Base-by-base conservation (phyloP, 305 asterid species). In the Fraxinus greggii region DNA sequence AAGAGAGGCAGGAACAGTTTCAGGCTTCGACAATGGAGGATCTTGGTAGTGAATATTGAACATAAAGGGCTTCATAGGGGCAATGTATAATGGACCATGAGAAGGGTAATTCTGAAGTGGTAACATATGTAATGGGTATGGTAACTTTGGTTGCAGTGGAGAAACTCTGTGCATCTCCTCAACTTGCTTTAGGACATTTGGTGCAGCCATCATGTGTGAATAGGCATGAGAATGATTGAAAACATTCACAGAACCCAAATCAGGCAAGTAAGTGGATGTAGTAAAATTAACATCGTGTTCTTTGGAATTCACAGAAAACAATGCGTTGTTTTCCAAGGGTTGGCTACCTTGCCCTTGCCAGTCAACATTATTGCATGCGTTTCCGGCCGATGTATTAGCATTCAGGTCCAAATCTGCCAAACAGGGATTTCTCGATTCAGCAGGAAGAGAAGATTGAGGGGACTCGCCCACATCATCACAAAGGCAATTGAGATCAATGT, bases 401-500 rank as follows among this genome's bases (percentile, higher is more conserved):
- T 88, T 85, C 85, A 85, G 79, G 80, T 88, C 87, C 84, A 88
- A 80, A 85, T 87, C 87, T 13, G 83, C 73, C 79, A 75, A 75
- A 29, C 74, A 72, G 36, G 72, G 63, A 48, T 40, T 86, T 56
- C 81, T 78, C 0, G 76, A 65, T 79, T 76, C 79, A 6, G 59
- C 82, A 8, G 51, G 85, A 78, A 51, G 36, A 36, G 85, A 77
- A 76, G 78, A 79, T 7, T 75, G 84, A 69, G 78, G 29, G 12
- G 15, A 38, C 69, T 85, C 92, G 42, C 86, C 89, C 19, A 82
- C 81, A 65, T 80, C 88, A 51, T 87, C 89, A 9, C 81, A 82
- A 33, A 85, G 84, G 76, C 85, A 84, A 70, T 92, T 89, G 83
- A 90, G 92, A 83, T 92, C 96, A 75, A 90, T 70, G 80, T 65